A percentile compares a stretch with the other conserved stretches of the same genome.
Conservation (phyloP, 2,329 filamentous ascomycete genomes). For the Dryadomyces quercivorus region DNA sequence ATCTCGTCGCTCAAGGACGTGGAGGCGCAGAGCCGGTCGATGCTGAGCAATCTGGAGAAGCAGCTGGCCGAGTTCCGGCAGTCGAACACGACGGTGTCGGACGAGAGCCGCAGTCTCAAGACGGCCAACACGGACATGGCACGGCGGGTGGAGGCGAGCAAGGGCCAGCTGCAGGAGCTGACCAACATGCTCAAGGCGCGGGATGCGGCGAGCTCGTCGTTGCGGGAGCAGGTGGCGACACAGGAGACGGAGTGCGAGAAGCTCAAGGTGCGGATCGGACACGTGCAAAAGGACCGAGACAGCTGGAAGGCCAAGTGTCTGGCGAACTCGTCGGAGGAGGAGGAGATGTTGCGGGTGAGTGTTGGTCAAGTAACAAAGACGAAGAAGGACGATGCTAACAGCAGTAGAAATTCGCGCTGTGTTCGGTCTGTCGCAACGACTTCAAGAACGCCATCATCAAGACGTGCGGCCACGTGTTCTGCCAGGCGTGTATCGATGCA, state of each 20-base stretch:
- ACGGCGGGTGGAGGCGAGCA: constrained; percentile 59
- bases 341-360: constrained; percentile 77
- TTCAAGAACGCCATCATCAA: constrained; percentile 93
- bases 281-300: constrained; percentile 72
- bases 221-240: constrained; percentile 45
- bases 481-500: constrained; percentile 79
- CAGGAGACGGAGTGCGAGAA: constrained; percentile 70
- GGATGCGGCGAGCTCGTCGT: constrained; percentile 44
- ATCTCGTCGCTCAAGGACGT: constrained; percentile 87
- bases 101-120: constrained; percentile 66
- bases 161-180: constrained; percentile 65
- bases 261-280: constrained; percentile 63
- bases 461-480: constrained; percentile 91
- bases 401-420: constrained; percentile 60
- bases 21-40: constrained; percentile 61
- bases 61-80: constrained; percentile 76
- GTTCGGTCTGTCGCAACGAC: constrained; percentile 82
- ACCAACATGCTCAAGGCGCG: constrained; percentile 63
- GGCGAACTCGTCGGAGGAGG: constrained; percentile 69
- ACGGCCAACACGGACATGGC: constrained; percentile 56
- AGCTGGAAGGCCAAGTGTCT: constrained; percentile 57
- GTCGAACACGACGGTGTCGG: constrained; percentile 55
- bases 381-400: constrained; percentile 20
- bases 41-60: constrained; percentile 81
- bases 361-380: neutral